Conservation (phyloP, 2,329 filamentous ascomycete genomes). For the Sarocladiaceae sp. region DNA sequence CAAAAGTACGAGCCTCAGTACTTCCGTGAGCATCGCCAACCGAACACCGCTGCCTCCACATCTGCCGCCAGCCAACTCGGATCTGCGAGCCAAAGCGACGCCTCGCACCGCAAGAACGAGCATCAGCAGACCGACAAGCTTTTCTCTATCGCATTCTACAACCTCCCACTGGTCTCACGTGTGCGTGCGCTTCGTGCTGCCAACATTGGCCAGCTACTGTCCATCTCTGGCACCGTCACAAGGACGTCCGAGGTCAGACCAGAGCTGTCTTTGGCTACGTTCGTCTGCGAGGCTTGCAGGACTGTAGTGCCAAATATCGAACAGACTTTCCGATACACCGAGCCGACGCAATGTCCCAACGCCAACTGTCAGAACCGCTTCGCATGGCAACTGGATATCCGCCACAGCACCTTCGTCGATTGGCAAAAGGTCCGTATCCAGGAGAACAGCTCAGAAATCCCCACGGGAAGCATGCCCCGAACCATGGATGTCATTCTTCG, state of each 20-base stretch:
- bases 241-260: constrained; percentile 95
- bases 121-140: constrained; percentile 97
- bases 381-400: constrained; percentile 95
- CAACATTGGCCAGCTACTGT: constrained; percentile 88
- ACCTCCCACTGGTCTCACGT: constrained; percentile 79
- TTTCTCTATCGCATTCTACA: constrained; percentile 90
- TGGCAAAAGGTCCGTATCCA: constrained; percentile 99
- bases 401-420: constrained; percentile 95
- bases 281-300: constrained; percentile 83
- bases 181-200: constrained; percentile 79
- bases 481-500: constrained; percentile 96
- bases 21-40: constrained; percentile 86
- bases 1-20: constrained; percentile 92
- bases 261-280: constrained; percentile 86
- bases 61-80: constrained; percentile 59
- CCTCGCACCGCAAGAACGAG: constrained; percentile 71
- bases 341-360: constrained; percentile 94
- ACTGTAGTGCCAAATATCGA: constrained; percentile 84
- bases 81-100: constrained; percentile 57
- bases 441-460: constrained; percentile 97
- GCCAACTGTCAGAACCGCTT: constrained; percentile 76
- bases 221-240: constrained; percentile 94
- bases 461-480: constrained; percentile 95
- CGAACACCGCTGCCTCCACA: constrained; percentile 56
- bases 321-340: constrained; percentile 95